Percentiles rank a stretch among this genome's conserved stretches.
These are phyloP conservation scores for Ochetophila trinervis DNA, from an alignment of 306 rosid species.

Conservation along the genomic window DNA sequence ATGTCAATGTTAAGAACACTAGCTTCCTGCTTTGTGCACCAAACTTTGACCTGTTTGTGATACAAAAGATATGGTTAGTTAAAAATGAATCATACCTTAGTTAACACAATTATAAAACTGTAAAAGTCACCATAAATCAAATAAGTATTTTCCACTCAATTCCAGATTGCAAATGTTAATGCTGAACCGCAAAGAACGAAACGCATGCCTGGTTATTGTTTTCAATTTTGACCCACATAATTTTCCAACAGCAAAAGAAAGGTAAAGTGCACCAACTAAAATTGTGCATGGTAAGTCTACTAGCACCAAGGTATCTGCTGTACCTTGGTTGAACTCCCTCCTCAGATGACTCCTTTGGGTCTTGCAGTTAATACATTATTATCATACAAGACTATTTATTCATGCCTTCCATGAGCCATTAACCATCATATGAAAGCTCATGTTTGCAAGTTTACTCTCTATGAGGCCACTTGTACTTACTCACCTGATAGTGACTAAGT, in stretches of 20 bases:
- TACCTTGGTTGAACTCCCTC: not conserved
- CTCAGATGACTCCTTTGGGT: not conserved
- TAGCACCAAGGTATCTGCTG: not conserved
- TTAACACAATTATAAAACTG: not conserved
- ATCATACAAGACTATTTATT: not conserved
- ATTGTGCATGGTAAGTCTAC: not conserved
- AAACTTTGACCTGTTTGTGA: constrained; percentile 78
- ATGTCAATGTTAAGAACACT: constrained; percentile 90
- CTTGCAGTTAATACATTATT: not conserved
- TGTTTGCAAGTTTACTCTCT: not conserved
- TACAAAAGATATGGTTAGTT: constrained; percentile 14
- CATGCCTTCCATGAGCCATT: not conserved
- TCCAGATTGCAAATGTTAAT: not conserved
- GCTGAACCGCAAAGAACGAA: not conserved
- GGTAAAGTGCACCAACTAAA: not conserved
- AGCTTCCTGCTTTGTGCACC: constrained; percentile 94
- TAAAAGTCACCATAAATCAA: not conserved
- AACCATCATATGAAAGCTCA: not conserved
- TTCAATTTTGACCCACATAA: too few species aligned
- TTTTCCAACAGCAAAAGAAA: not conserved
- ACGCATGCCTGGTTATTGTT: too few species aligned
- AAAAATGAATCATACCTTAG: not conserved
- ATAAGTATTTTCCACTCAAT: not conserved
- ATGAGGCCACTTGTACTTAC: not conserved
- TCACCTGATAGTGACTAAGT: not conserved